phyloP scores from a whole-genome alignment of 192 early-diverging fungal genomes.

The Rhizoclosmatium sp. region DNA sequence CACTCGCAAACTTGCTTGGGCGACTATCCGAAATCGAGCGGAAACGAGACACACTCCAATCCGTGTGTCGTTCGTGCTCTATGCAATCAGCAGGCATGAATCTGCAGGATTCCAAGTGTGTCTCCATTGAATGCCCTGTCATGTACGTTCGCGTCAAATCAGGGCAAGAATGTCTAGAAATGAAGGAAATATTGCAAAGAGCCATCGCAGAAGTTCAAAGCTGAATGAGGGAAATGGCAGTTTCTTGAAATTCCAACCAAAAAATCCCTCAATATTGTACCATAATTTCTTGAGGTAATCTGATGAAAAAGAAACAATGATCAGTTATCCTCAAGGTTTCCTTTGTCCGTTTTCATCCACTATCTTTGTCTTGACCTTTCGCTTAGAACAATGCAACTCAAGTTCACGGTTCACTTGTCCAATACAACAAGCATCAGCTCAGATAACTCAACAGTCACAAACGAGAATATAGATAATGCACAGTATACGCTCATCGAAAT shows the following conservation, averaged over 20 bases:
- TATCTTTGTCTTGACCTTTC: too few relatives aligned
- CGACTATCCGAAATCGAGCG: conserved; percentile 47
- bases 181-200: conserved; percentile 5
- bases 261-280: too few relatives aligned
- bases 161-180: conserved; percentile 12
- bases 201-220: conserved; percentile 2
- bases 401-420: too few relatives aligned
- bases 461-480: neutral
- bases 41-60: conserved; percentile 45
- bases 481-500: neutral
- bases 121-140: conserved; percentile 69
- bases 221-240: neutral
- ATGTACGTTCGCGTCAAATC: conserved; percentile 53
- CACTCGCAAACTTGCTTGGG: conserved; percentile 25
- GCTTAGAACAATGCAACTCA: too few relatives aligned
- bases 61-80: conserved; percentile 63
- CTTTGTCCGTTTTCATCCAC: neutral
- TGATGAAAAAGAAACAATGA: neutral
- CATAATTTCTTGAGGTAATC: too few relatives aligned
- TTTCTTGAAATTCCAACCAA: neutral
- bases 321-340: neutral
- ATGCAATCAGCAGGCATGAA: conserved; percentile 47
- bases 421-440: too few relatives aligned
- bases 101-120: conserved; percentile 53
- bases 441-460: too few relatives aligned